These are phyloP conservation scores for Epithele typhae DNA, from an alignment of 768 basidiomycete genomes.

Conservation along the genomic window DNA sequence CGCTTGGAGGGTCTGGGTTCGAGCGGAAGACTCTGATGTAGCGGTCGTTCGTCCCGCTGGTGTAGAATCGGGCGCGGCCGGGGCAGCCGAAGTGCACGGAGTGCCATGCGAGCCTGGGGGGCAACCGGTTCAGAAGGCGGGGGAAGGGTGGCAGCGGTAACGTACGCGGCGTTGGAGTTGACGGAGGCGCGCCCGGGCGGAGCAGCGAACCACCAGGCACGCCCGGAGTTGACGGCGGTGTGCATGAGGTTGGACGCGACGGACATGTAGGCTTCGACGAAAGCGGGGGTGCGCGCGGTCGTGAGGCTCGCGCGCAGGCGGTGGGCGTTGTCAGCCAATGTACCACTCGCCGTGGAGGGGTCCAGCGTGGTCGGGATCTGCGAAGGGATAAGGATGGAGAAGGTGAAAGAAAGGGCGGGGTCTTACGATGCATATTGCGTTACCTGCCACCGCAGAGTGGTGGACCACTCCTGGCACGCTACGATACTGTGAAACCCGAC, in stretches of 20 bases:
- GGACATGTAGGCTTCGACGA: slow-evolving; percentile 9
- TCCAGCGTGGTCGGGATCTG: too few species aligned
- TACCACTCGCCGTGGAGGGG: too few species aligned
- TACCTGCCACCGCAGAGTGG: slow-evolving; percentile 7
- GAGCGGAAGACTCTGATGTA: slow-evolving; percentile 13
- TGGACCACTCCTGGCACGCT: slow-evolving; percentile 8
- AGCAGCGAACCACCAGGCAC: slow-evolving; percentile 4
- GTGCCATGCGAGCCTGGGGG: slow-evolving; percentile 12
- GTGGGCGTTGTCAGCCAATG: too few species aligned
- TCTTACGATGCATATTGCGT: slow-evolving; percentile 14
- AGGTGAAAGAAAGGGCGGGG: too few species aligned
- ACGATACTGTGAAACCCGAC: slow-evolving; percentile 8
- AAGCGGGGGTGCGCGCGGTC: too few species aligned
- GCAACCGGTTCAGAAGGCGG: too few species aligned
- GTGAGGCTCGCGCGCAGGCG: too few species aligned
- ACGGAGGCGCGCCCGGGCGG: slow-evolving; percentile 7
- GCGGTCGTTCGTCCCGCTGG: slow-evolving; percentile 3
- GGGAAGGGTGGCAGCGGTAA: too few species aligned
- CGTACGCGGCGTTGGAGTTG: slow-evolving; percentile 14
- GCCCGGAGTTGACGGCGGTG: slow-evolving; percentile 4
- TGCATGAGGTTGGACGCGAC: slow-evolving; percentile 13
- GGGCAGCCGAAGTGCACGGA: slow-evolving; percentile 12
- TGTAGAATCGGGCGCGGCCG: background rate
- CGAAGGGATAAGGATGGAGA: too few species aligned
- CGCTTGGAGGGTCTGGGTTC: slow-evolving; percentile 1